Percentiles rank a stretch among this genome's conserved stretches.
These are phyloP conservation scores for Spatholobus suberectus DNA, from an alignment of 306 rosid genomes.

Conservation along the genomic window DNA sequence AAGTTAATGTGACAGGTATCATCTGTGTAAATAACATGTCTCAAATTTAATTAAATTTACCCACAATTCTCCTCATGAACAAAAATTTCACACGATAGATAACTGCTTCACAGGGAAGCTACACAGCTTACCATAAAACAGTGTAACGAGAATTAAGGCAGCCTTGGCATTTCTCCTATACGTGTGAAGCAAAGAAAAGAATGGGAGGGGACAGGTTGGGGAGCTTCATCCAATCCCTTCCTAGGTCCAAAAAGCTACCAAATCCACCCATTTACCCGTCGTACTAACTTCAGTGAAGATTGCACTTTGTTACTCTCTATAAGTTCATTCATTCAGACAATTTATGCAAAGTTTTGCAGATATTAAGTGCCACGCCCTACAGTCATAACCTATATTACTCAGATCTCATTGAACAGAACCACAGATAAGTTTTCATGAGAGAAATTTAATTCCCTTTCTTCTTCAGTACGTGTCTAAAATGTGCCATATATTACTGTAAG, in stretches of 20 bases:
- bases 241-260: not conserved
- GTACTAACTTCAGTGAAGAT: not conserved
- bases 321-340: constrained; percentile 17
- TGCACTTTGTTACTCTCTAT: not conserved
- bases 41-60: not conserved
- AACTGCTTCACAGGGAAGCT: not conserved
- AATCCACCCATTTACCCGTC: not conserved
- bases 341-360: not conserved
- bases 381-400: not conserved
- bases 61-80: not conserved
- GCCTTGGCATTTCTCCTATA: not conserved
- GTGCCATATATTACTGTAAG: constrained; percentile 37
- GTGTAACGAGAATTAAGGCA: not conserved
- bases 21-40: not conserved
- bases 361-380: not conserved
- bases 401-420: constrained; percentile 11
- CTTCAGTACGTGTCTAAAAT: constrained; percentile 34
- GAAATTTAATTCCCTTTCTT: constrained; percentile 40
- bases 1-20: not conserved
- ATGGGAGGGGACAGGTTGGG: not conserved
- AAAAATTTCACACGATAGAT: not conserved
- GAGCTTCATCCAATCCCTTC: not conserved
- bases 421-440: constrained; percentile 21
- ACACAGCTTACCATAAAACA: not conserved
- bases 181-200: not conserved